Conservation (phyloP, 306 rosid genomes). For the Carpinus viminea region DNA sequence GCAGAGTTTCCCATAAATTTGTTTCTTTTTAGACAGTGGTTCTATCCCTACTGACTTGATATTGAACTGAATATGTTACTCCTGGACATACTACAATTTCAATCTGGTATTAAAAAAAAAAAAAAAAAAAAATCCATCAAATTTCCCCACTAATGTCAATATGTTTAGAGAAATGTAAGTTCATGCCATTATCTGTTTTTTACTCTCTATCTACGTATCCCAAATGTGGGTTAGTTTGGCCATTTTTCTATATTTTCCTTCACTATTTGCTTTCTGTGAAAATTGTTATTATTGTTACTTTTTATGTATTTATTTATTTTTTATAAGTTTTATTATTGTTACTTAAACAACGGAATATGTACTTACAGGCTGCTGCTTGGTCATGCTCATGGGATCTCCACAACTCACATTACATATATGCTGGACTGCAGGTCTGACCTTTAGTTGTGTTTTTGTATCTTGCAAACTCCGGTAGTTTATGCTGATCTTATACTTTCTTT, state of each 20-base stretch:
- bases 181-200: neutral
- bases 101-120: neutral
- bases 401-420: constrained; percentile 56
- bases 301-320: no score
- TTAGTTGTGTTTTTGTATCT: constrained; percentile 20
- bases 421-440: constrained; percentile 81
- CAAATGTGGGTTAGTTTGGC: neutral
- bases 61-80: neutral
- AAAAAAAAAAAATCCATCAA: no score
- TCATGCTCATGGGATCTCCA: constrained; percentile 90
- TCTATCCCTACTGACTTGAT: no score
- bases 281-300: neutral
- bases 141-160: no score
- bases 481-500: constrained; percentile 23
- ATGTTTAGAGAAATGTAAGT: no score
- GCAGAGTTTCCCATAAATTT: neutral
- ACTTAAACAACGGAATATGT: constrained; percentile 4
- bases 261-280: neutral
- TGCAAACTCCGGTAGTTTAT: constrained; percentile 1
- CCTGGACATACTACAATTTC: neutral
- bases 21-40: neutral
- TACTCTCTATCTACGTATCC: neutral
- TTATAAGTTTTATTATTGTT: neutral
- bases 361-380: constrained; percentile 79
- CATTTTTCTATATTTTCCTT: neutral